Evolutionary conservation across 1,139 yeast genomes (phyloP).

Genomic region (Pichia terricola): DNA sequence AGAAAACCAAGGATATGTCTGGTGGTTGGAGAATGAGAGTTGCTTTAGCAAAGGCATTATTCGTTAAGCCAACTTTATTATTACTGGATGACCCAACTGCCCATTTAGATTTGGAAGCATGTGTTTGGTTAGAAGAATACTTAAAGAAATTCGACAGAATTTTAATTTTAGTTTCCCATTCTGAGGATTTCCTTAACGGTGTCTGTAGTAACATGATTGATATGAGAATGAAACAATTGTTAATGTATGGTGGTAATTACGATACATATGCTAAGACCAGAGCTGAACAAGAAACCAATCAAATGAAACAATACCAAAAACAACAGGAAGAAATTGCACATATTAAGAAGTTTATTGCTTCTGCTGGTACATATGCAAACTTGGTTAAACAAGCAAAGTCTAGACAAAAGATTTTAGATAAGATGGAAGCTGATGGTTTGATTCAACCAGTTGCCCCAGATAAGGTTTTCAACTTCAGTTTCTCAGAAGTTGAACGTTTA

Average conservation of each 20-base stretch:
- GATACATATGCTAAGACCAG: conserved; percentile 95
- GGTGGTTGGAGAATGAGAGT: conserved; percentile 98
- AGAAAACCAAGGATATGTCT: conserved; percentile 96
- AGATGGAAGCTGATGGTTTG: conserved; percentile 99
- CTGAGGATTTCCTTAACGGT: conserved; percentile 98
- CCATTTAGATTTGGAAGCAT: conserved; percentile 97
- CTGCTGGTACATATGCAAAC: conserved; percentile 99
- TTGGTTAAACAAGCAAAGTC: conserved; percentile 98
- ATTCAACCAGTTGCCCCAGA: conserved; percentile 90
- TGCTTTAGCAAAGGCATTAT: conserved; percentile 73
- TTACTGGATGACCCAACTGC: conserved; percentile 98
- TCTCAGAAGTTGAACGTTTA: conserved; percentile 92
- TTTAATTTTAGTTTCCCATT: conserved; percentile 90
- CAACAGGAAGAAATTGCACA: conserved; percentile 99
- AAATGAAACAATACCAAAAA: conserved; percentile 93
- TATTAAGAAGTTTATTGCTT: conserved; percentile 96
- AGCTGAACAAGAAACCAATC: conserved; percentile 88
- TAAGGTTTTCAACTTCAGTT: conserved; percentile 85
- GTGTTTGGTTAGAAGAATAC: conserved; percentile 99
- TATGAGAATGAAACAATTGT: conserved; percentile 72
- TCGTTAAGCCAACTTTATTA: conserved; percentile 78
- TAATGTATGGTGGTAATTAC: conserved; percentile 94
- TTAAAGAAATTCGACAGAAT: conserved; percentile 90
- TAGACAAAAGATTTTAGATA: conserved; percentile 97
- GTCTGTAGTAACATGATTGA: conserved; percentile 97